Percentiles rank a stretch among this genome's conserved stretches.
phyloP scores from a whole-genome alignment of 352 stramenopile genomes.

The Pythium pyrilobum region DNA sequence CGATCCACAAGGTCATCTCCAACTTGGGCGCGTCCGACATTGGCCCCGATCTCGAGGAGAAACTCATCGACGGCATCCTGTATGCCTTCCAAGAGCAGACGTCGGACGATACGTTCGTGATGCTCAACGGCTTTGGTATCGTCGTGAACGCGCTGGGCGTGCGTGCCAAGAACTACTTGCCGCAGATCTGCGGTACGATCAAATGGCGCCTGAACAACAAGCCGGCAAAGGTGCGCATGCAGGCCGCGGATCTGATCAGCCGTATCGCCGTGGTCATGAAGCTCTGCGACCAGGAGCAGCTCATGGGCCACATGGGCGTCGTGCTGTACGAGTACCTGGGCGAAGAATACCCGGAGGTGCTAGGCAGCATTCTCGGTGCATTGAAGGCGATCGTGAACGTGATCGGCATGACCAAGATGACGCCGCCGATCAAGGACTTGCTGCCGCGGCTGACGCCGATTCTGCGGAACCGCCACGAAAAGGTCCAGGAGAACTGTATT shows the following conservation, averaged over 20 bases:
- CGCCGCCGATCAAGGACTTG: constrained; percentile 97
- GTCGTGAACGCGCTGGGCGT: constrained; percentile 97
- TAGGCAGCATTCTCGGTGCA: constrained; percentile 97
- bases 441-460: constrained; percentile 98
- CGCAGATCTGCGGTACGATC: constrained; percentile 98
- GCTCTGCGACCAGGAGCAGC: constrained; percentile 96
- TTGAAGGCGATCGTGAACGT: constrained; percentile 99
- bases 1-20: constrained; percentile 97
- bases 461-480: constrained; percentile 98
- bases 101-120: constrained; percentile 92
- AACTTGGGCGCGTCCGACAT: constrained; percentile 97
- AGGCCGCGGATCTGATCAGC: constrained; percentile 98
- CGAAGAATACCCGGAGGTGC: constrained; percentile 99
- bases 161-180: constrained; percentile 97
- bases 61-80: constrained; percentile 99
- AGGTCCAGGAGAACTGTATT: constrained; percentile 99
- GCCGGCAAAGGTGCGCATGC: constrained; percentile 97
- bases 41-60: constrained; percentile 95
- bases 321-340: constrained; percentile 99
- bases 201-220: constrained; percentile 99
- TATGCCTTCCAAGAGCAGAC: constrained; percentile 99
- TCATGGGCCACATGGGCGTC: constrained; percentile 98
- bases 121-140: constrained; percentile 98
- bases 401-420: constrained; percentile 99
- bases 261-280: constrained; percentile 99